A percentile compares a stretch with the other conserved stretches of the same genome.
These are phyloP conservation scores for Santalum album DNA, from an alignment of 164 flowering plant species.

Conservation along the genomic window DNA sequence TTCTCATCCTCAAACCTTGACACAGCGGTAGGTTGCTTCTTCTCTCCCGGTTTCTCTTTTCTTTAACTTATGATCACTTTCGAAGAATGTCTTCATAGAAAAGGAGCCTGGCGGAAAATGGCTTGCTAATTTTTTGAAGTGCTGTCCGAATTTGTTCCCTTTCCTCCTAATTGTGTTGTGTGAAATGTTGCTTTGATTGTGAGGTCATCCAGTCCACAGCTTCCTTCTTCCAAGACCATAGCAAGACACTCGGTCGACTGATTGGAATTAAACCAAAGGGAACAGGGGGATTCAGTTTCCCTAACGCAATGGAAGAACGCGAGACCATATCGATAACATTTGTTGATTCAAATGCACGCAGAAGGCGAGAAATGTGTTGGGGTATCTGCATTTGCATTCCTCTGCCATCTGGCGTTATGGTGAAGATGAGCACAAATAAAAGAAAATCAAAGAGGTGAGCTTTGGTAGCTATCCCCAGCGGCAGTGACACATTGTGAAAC, in stretches of 20 bases:
- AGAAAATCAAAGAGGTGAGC: constrained; percentile 19
- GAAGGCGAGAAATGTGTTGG: constrained; percentile 5
- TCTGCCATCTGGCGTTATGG: constrained; percentile 20
- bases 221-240: constrained; percentile 66
- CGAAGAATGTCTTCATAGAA: too few species aligned
- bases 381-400: constrained; percentile 49
- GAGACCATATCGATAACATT: neutral
- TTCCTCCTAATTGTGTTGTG: neutral
- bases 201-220: constrained; percentile 46
- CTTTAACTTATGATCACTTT: too few species aligned
- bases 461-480: neutral
- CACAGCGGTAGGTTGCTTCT: constrained; percentile 53
- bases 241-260: constrained; percentile 51
- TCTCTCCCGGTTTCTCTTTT: neutral
- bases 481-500: neutral
- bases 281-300: constrained; percentile 24
- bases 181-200: neutral
- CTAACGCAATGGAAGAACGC: constrained; percentile 13
- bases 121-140: neutral
- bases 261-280: constrained; percentile 44
- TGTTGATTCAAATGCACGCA: constrained; percentile 2
- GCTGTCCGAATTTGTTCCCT: neutral
- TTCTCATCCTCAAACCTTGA: constrained; percentile 58
- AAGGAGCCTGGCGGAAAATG: neutral
- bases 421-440: constrained; percentile 28